Evolutionary conservation across 208 protist species (phyloP).

Genomic region (Kentomonas sorsogonicus): DNA sequence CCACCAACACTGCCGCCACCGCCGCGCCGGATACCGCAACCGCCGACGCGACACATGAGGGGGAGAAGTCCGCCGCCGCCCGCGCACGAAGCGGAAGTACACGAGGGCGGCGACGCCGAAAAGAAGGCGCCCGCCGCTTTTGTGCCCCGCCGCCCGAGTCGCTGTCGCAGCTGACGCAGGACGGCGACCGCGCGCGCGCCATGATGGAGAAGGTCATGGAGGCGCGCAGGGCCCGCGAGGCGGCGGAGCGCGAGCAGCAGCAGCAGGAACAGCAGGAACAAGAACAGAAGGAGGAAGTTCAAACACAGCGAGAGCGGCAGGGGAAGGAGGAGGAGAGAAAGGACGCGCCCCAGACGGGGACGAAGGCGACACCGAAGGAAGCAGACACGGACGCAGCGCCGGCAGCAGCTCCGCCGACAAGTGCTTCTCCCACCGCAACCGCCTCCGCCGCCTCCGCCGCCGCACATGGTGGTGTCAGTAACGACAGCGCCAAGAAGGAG

Average conservation of each 20-base stretch:
- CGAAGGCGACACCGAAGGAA: too few species aligned
- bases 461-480: too few species aligned
- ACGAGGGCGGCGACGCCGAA: too few species aligned
- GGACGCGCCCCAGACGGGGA: too few species aligned
- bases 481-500: not conserved
- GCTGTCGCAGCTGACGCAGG: not conserved
- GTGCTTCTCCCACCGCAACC: too few species aligned
- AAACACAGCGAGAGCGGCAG: not conserved
- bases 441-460: too few species aligned
- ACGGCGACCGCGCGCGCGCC: conserved; percentile 21
- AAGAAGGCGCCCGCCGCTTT: too few species aligned
- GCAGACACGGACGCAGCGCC: too few species aligned
- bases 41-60: not conserved
- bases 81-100: too few species aligned
- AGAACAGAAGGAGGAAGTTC: not conserved
- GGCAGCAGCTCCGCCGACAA: not conserved
- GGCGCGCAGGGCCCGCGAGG: conserved; percentile 44
- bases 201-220: conserved; percentile 8
- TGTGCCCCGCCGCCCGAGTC: not conserved
- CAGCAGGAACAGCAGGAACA: conserved; percentile 6
- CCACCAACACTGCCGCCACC: not conserved
- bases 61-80: too few species aligned
- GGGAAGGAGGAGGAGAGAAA: not conserved
- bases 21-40: not conserved
- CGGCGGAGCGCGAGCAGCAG: conserved; percentile 26